Evolutionary conservation across 164 flowering plant genomes (phyloP).

Genomic region (Santalum album): DNA sequence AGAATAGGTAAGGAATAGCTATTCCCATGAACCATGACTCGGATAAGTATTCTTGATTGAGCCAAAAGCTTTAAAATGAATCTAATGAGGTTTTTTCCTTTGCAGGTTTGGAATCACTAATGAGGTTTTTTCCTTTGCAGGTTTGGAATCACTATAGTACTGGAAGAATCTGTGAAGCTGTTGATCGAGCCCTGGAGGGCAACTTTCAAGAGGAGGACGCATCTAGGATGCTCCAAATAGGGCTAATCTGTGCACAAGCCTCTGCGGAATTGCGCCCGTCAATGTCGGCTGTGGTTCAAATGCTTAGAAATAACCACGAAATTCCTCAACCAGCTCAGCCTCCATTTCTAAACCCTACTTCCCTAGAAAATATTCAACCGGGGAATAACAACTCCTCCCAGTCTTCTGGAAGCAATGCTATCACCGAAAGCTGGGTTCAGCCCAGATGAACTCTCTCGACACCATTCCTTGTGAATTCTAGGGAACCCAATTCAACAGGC

Average conservation of each 20-base stretch:
- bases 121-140: slow-evolving; percentile 22
- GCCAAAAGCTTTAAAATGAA: too few species aligned
- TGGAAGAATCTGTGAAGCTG: slow-evolving; percentile 39
- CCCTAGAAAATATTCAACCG: slow-evolving; percentile 6
- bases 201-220: slow-evolving; percentile 40
- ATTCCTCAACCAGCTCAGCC: slow-evolving; percentile 65
- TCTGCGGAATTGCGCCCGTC: slow-evolving; percentile 62
- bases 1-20: too few species aligned
- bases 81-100: too few species aligned
- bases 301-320: slow-evolving; percentile 35
- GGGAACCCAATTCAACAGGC: too few species aligned
- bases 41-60: too few species aligned
- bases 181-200: slow-evolving; percentile 45
- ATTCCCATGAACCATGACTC: too few species aligned
- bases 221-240: slow-evolving; percentile 47
- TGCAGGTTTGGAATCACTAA: too few species aligned
- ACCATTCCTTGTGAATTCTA: too few species aligned
- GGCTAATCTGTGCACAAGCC: slow-evolving; percentile 73
- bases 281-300: slow-evolving; percentile 64
- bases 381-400: slow-evolving; percentile 14
- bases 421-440: slow-evolving; percentile 35
- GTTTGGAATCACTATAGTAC: slow-evolving; percentile 51
- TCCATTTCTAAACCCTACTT: slow-evolving; percentile 40
- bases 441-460: slow-evolving; percentile 34
- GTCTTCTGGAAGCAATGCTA: slow-evolving; percentile 42